Base-by-base conservation (phyloP, 169 alveolate genomes). In the Cryptosporidium ubiquitum region DNA sequence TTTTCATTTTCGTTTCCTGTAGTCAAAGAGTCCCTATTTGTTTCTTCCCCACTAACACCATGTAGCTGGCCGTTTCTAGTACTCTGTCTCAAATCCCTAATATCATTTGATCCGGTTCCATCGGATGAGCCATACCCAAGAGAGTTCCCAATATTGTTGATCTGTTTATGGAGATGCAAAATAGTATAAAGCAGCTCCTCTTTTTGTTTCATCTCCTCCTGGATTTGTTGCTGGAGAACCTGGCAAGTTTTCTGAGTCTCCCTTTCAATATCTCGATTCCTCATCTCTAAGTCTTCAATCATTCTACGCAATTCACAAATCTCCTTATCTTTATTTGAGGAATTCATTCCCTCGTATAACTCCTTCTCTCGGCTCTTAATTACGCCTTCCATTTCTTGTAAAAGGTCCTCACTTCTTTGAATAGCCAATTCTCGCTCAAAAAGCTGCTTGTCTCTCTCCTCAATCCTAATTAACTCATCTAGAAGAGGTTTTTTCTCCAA, bases 201-300 rank as follows among this genome's bases (percentile, higher is more conserved):
- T 23, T 79, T 79, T 42, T 79, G 89, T 57, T 79, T 79, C 79
- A 79, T 61, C 44, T 79, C 89, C 44, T 79, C 89, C 61, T 79
- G 71, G 20, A 79, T 64, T 49, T 79, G 89, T 20, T 79, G 89
- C 52, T 79, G 73, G 49, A 79, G 89, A 5, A 64, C 55, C 14
- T 79, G 79, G 69, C 64, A 79, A n/a, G 89, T 79, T 20, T 35
- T 79, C 33, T 64, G 89, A 16, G 75, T 79, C 40, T 79, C 79
- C n/a, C 49, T 79, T 40, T 79, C 89, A 26, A 61, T 79, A 23
- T 79, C 89, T 14, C 42, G 12, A 23, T 79, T 79, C 61, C 69
- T 64, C 31, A 58, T 2, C 44, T 79, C 89, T 12, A 79, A 49
- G 51, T 61, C 79, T 31, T 64, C 79, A 60, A 79, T 79, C 73